These are phyloP conservation scores for Tolypocladium album DNA, from an alignment of 2,329 filamentous ascomycete genomes.

Conservation along the genomic window DNA sequence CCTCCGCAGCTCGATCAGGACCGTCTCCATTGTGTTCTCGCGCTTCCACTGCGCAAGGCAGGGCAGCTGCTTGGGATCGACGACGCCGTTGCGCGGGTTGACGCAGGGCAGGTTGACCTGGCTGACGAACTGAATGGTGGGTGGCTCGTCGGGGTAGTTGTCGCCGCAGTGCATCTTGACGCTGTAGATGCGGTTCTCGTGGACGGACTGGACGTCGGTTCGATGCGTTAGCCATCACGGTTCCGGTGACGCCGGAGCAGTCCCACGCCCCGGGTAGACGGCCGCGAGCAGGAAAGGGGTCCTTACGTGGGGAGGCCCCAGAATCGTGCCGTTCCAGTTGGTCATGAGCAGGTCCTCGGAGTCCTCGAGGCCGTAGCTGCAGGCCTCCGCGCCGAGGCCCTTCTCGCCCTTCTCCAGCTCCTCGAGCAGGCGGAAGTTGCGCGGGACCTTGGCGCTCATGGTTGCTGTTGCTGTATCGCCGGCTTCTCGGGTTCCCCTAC, in stretches of 20 bases:
- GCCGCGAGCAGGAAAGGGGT: not conserved
- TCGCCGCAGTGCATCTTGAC: slow-evolving; percentile 92
- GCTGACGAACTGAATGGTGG: slow-evolving; percentile 83
- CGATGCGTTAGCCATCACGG: not conserved
- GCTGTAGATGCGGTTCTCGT: slow-evolving; percentile 98
- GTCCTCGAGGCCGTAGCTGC: slow-evolving; percentile 92
- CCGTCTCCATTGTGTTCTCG: slow-evolving; percentile 90
- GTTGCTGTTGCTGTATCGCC: not conserved
- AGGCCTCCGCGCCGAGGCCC: slow-evolving; percentile 89
- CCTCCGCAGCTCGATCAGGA: slow-evolving; percentile 78
- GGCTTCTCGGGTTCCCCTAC: not conserved
- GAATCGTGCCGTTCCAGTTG: slow-evolving; percentile 97
- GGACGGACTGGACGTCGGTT: slow-evolving; percentile 55
- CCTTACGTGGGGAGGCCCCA: slow-evolving; percentile 88
- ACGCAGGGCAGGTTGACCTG: slow-evolving; percentile 97
- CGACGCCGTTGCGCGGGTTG: slow-evolving; percentile 66
- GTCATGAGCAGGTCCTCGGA: slow-evolving; percentile 93
- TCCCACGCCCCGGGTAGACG: not conserved
- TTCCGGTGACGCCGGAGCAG: not conserved
- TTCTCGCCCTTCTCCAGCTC: slow-evolving; percentile 99
- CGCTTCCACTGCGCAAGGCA: slow-evolving; percentile 86
- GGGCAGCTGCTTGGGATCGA: slow-evolving; percentile 73
- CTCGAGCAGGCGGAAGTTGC: slow-evolving; percentile 93
- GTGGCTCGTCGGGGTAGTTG: slow-evolving; percentile 80
- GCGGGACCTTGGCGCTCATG: slow-evolving; percentile 57